A percentile compares a stretch with the other conserved stretches of the same genome.
These are phyloP conservation scores for Rhododendron ferrugineum DNA, from an alignment of 148 eudicot genomes.

Conservation along the genomic window DNA sequence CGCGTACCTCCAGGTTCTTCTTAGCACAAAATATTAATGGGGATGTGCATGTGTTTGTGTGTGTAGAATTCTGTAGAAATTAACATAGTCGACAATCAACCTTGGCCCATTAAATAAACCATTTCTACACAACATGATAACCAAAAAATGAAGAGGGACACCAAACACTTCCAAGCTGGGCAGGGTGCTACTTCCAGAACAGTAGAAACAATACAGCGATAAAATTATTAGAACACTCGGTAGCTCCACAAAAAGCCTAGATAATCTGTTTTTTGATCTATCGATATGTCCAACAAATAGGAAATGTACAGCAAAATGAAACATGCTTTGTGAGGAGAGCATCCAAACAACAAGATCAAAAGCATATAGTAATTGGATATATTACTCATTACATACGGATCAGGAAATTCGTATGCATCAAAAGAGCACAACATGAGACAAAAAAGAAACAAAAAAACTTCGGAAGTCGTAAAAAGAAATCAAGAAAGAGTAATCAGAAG, in stretches of 20 bases:
- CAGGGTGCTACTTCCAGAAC: not conserved
- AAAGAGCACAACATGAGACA: not conserved
- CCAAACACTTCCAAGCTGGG: not conserved
- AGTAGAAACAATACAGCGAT: not conserved
- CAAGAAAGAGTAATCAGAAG: not conserved
- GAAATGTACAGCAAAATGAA: not conserved
- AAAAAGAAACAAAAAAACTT: not conserved
- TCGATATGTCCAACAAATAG: not conserved
- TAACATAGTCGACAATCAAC: not conserved
- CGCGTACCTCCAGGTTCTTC: not conserved
- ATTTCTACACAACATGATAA: not conserved
- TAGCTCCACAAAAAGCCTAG: not conserved
- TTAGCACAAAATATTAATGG: not conserved
- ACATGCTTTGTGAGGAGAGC: not conserved
- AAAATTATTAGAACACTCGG: not conserved
- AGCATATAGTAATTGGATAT: not conserved
- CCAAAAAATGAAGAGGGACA: not conserved
- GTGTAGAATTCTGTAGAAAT: not conserved
- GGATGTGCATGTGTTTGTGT: not conserved
- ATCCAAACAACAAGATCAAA: not conserved
- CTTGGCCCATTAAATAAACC: not conserved
- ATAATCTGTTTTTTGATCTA: not conserved
- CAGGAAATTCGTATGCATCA: not conserved
- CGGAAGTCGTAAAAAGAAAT: not conserved
- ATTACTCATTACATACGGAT: not conserved